Conservation (phyloP, 2,329 filamentous ascomycete species). For the Microsporum canis region DNA sequence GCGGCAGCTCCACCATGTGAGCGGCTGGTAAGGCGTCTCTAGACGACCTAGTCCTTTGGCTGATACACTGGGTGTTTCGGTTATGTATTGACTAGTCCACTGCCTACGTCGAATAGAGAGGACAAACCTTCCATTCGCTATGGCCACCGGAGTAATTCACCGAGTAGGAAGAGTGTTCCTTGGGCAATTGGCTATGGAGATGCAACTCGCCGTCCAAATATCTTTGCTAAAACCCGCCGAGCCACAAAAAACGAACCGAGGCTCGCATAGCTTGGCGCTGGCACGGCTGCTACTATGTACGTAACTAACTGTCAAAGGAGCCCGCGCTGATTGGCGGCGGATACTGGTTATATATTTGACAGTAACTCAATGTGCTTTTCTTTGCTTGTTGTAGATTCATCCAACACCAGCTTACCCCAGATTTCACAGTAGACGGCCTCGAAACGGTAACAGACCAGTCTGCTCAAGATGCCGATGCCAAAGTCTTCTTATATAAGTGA, state of each 20-base stretch:
- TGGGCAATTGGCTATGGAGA: neutral
- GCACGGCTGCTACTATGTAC: neutral
- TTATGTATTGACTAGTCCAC: too few species aligned
- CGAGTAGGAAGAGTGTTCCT: neutral
- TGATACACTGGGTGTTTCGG: too few species aligned
- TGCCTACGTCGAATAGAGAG: too few species aligned
- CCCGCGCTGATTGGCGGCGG: too few species aligned
- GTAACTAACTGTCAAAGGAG: too few species aligned
- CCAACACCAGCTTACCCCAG: neutral
- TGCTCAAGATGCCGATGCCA: slow-evolving; percentile 52
- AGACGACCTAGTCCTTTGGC: too few species aligned
- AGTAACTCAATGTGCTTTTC: neutral
- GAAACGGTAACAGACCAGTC: neutral
- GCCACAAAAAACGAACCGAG: neutral
- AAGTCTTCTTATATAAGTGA: slow-evolving; percentile 67
- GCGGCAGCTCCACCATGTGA: too few species aligned
- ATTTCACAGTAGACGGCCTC: neutral
- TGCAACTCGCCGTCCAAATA: neutral
- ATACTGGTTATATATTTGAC: too few species aligned
- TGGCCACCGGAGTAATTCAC: neutral
- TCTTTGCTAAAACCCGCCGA: neutral
- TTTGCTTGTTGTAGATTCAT: neutral
- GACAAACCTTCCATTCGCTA: too few species aligned
- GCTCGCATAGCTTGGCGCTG: neutral
- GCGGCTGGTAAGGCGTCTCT: too few species aligned